Conservation (phyloP, 192 early-diverging fungal species). For the Phlyctochytrium arcticum region DNA sequence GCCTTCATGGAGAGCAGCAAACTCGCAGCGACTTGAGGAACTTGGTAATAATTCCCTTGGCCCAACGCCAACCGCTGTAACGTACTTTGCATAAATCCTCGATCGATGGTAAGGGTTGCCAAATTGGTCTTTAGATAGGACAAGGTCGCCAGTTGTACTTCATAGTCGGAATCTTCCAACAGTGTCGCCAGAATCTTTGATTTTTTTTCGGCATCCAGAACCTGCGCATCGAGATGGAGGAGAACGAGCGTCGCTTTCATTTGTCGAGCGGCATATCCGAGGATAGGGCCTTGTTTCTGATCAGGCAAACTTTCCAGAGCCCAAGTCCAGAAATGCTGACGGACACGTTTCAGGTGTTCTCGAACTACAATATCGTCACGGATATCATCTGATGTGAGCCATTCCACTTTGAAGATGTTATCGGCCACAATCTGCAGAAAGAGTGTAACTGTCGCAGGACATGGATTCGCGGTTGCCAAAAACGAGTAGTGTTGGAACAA, state of each 20-base stretch:
- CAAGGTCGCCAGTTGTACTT: constrained; percentile 56
- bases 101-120: neutral
- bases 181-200: neutral
- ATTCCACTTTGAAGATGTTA: constrained; percentile 33
- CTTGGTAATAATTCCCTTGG: constrained; percentile 7
- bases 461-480: constrained; percentile 22
- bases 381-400: constrained; percentile 8
- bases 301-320: neutral
- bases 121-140: constrained; percentile 26
- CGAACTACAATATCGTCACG: constrained; percentile 29
- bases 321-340: constrained; percentile 29
- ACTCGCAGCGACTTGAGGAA: constrained; percentile 28
- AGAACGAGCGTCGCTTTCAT: constrained; percentile 15
- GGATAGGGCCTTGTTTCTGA: neutral
- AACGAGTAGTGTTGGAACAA: constrained; percentile 24
- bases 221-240: neutral
- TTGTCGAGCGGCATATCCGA: constrained; percentile 18
- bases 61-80: constrained; percentile 1
- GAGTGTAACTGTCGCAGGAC: constrained; percentile 48
- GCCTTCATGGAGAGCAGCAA: constrained; percentile 33
- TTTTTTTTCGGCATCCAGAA: neutral
- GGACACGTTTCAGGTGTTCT: constrained; percentile 30
- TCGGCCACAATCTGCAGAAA: constrained; percentile 46
- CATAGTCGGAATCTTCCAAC: constrained; percentile 52
- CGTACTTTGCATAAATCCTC: neutral